A percentile compares a stretch with the other conserved stretches of the same genome.
Evolutionary conservation across 371 early-diverging fungal genomes (phyloP).

Genomic region (Haplosporangium sp.): DNA sequence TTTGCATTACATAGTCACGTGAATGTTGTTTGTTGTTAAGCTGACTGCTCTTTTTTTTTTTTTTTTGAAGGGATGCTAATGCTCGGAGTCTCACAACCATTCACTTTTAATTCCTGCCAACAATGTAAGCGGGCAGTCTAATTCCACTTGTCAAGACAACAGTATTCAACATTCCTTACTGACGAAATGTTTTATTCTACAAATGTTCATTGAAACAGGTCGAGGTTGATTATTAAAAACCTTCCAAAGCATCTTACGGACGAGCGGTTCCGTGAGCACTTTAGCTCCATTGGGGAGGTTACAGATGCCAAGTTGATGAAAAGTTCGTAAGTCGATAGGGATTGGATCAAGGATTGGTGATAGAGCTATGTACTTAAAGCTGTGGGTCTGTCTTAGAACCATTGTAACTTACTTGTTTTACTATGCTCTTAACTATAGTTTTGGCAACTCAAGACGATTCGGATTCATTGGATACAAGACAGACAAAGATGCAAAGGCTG

Average conservation of each 20-base stretch:
- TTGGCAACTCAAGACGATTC: slow-evolving; percentile 88
- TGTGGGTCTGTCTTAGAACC: background rate
- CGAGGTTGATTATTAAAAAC: slow-evolving; percentile 72
- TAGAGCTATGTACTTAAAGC: too few relatives aligned
- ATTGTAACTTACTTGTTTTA: background rate
- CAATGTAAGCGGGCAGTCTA: background rate
- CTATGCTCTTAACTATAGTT: slow-evolving; percentile 45
- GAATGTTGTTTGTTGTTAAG: background rate
- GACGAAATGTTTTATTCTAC: background rate
- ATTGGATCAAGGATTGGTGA: background rate
- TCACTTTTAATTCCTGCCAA: background rate
- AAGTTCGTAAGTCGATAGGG: slow-evolving; percentile 68
- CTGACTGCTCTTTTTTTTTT: slow-evolving; percentile 4
- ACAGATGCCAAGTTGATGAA: slow-evolving; percentile 93
- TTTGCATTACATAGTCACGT: background rate
- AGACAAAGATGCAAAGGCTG: slow-evolving; percentile 86
- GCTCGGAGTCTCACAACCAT: background rate
- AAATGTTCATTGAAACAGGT: slow-evolving; percentile 5
- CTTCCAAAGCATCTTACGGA: slow-evolving; percentile 90
- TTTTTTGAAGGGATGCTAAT: too few relatives aligned
- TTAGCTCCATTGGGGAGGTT: slow-evolving; percentile 84
- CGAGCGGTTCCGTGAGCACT: slow-evolving; percentile 89
- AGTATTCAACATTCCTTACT: background rate
- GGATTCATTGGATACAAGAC: slow-evolving; percentile 93
- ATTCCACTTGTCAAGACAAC: background rate